phyloP scores from a whole-genome alignment of 306 rosid genomes.

The Cicer chorassanicum region DNA sequence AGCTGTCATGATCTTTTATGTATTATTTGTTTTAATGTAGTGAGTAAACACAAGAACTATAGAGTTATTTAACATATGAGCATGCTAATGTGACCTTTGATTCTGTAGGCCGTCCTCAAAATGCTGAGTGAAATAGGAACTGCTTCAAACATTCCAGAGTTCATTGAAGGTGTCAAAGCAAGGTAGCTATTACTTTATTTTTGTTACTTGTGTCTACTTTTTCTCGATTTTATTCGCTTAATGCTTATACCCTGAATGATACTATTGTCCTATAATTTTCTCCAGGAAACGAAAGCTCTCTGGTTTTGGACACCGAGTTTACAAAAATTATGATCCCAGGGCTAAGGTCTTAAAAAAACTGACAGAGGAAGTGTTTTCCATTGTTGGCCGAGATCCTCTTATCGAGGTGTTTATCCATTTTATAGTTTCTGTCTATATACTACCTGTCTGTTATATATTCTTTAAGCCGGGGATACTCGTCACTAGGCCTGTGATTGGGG shows the following conservation, averaged over 20 bases:
- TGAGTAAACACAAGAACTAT: background rate
- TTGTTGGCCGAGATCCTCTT: constrained; percentile 91
- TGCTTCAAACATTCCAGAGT: constrained; percentile 81
- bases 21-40: constrained; percentile 1
- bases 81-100: constrained; percentile 43
- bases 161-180: constrained; percentile 95
- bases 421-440: background rate
- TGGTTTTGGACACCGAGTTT: constrained; percentile 96
- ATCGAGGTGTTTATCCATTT: constrained; percentile 69
- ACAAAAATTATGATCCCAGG: constrained; percentile 94
- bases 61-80: constrained; percentile 25
- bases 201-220: background rate
- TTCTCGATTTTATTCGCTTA: constrained; percentile 19
- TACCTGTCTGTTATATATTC: constrained; percentile 28
- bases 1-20: constrained; percentile 19
- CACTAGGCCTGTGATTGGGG: constrained; percentile 7
- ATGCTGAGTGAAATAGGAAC: constrained; percentile 86
- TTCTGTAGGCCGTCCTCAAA: constrained; percentile 83
- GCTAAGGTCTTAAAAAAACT: constrained; percentile 78
- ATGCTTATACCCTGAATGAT: constrained; percentile 11
- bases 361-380: constrained; percentile 90
- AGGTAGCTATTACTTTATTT: constrained; percentile 59
- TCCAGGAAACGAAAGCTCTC: constrained; percentile 87
- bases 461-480: constrained; percentile 1
- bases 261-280: constrained; percentile 25